Evolutionary conservation across 2,329 filamentous ascomycete species (phyloP).

Genomic region (Fusarium chuoi): DNA sequence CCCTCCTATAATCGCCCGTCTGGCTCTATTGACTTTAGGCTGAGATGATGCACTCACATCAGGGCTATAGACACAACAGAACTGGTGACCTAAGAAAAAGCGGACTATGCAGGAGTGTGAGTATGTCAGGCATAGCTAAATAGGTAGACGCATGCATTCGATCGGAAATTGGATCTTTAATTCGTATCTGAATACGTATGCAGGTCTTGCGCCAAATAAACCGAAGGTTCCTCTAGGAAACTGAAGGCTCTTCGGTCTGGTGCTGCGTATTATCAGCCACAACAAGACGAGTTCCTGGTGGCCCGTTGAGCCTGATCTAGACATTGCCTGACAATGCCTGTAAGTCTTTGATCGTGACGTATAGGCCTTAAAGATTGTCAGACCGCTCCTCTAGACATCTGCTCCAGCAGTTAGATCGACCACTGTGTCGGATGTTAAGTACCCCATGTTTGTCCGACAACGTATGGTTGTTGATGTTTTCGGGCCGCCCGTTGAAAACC

Average conservation of each 20-base stretch:
- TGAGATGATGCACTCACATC: slow-evolving; percentile 14
- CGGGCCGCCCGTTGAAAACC: slow-evolving; percentile 21
- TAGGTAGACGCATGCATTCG: slow-evolving; percentile 5
- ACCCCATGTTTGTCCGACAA: slow-evolving; percentile 12
- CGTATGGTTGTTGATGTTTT: slow-evolving; percentile 28
- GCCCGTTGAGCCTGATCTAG: slow-evolving; percentile 3
- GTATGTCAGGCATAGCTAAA: slow-evolving; percentile 12
- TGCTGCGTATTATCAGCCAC: slow-evolving; percentile 14
- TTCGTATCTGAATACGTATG: slow-evolving; percentile 25
- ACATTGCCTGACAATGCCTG: slow-evolving; percentile 6
- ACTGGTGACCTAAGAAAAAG: slow-evolving; percentile 36
- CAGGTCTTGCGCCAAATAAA: slow-evolving; percentile 22
- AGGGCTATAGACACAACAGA: slow-evolving; percentile 5
- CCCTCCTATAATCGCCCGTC: slow-evolving; percentile 27
- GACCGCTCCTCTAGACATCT: slow-evolving; percentile 8
- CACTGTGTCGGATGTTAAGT: slow-evolving; percentile 18
- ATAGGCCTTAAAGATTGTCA: neutral
- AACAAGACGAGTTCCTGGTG: slow-evolving; percentile 11
- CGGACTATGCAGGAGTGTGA: neutral
- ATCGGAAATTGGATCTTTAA: slow-evolving; percentile 5
- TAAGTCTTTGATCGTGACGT: slow-evolving; percentile 5
- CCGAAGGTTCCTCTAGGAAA: slow-evolving; percentile 17
- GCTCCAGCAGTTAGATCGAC: neutral
- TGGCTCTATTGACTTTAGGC: slow-evolving; percentile 26
- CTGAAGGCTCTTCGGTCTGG: slow-evolving; percentile 25